These are phyloP conservation scores for Petasospora rhodanensis DNA, from an alignment of 1,139 yeast species.

Conservation along the genomic window DNA sequence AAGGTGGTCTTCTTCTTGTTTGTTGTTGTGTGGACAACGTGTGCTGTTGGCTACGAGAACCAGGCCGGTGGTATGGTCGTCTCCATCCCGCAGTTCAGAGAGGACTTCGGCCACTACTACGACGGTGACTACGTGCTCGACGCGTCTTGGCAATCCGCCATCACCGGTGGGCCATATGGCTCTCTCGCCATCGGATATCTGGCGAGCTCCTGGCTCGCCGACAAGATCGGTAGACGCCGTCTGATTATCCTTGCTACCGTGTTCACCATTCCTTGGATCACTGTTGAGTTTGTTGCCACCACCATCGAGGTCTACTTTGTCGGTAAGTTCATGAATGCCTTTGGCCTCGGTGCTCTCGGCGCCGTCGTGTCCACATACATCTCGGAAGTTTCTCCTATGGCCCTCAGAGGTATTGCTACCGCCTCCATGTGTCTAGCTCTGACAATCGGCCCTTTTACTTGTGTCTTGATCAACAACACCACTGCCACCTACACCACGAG, in stretches of 20 bases:
- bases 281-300: slow-evolving; percentile 27
- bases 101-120: too few species aligned
- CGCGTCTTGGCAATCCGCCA: background rate
- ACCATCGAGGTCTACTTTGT: slow-evolving; percentile 27
- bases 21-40: slow-evolving; percentile 16
- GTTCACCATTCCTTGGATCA: slow-evolving; percentile 28
- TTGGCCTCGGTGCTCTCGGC: slow-evolving; percentile 25
- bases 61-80: slow-evolving; percentile 29
- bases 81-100: slow-evolving; percentile 26
- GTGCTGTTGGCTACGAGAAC: slow-evolving; percentile 22
- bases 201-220: background rate
- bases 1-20: slow-evolving; percentile 9
- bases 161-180: background rate
- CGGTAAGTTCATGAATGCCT: slow-evolving; percentile 29
- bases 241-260: slow-evolving; percentile 29
- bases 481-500: slow-evolving; percentile 21
- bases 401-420: slow-evolving; percentile 28
- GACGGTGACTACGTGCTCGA: background rate
- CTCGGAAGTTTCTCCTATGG: slow-evolving; percentile 30
- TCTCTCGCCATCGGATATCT: background rate
- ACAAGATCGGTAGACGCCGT: background rate
- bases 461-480: slow-evolving; percentile 24
- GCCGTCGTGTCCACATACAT: slow-evolving; percentile 24
- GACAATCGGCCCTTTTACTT: slow-evolving; percentile 30
- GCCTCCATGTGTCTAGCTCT: slow-evolving; percentile 22